Percentiles rank a stretch among this genome's conserved stretches.
phyloP scores from a whole-genome alignment of 495 filamentous ascomycete species.

The Cenococcum geophilum region DNA sequence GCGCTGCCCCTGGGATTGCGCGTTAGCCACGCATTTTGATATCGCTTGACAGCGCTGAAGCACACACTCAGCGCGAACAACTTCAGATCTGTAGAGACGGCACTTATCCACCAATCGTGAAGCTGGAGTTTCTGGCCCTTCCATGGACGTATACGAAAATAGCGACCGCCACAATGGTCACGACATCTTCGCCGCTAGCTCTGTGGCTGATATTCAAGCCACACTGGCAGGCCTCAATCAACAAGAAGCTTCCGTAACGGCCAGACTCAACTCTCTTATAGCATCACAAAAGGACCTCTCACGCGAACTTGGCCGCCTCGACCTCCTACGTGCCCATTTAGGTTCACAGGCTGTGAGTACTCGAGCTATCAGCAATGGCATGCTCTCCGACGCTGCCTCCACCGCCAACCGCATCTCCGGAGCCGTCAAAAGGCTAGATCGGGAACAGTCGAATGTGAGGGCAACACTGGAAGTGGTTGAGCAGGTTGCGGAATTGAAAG shows the following conservation, averaged over 20 bases:
- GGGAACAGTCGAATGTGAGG: conserved; percentile 84
- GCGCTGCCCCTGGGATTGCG: background rate
- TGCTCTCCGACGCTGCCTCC: conserved; percentile 75
- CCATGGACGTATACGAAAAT: conserved; percentile 11
- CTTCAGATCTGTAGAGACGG: background rate
- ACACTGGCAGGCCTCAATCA: conserved; percentile 65
- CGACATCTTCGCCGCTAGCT: conserved; percentile 62
- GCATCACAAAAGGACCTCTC: conserved; percentile 74
- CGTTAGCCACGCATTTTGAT: background rate
- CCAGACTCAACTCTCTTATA: conserved; percentile 66
- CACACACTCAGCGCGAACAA: background rate
- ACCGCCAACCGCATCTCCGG: conserved; percentile 82
- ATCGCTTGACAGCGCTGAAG: background rate
- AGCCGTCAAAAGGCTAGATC: conserved; percentile 77
- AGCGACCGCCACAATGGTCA: conserved; percentile 12
- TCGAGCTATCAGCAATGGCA: conserved; percentile 74
- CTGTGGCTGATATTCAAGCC: conserved; percentile 70
- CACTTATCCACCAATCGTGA: background rate
- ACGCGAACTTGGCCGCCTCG: conserved; percentile 77
- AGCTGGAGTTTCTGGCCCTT: background rate
- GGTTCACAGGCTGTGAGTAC: conserved; percentile 83
- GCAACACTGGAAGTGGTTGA: conserved; percentile 88
- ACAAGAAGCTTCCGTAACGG: conserved; percentile 68
- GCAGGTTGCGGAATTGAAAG: conserved; percentile 91
- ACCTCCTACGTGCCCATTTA: conserved; percentile 80